These are phyloP conservation scores for Gossypium stocksii DNA, from an alignment of 345 rosid species.

Conservation along the genomic window DNA sequence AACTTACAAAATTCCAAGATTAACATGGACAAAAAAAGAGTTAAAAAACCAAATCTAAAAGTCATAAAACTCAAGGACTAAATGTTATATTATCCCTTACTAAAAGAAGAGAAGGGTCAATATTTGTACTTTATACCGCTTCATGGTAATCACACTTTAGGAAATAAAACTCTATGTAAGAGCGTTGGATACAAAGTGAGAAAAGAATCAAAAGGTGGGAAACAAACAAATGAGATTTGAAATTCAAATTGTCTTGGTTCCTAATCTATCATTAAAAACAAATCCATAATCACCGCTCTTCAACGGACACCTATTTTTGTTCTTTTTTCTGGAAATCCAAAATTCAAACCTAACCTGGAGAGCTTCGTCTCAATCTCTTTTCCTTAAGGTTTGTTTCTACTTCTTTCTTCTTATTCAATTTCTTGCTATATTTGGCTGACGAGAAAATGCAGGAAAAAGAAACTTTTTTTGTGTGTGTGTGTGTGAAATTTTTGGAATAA, in stretches of 20 bases:
- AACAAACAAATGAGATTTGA: slow-evolving; percentile 24
- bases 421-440: background rate
- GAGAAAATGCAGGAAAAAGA: background rate
- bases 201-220: background rate
- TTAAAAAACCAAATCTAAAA: too few species aligned
- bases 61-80: too few species aligned
- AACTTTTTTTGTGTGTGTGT: background rate
- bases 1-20: too few species aligned
- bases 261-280: background rate
- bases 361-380: background rate
- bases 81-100: too few species aligned
- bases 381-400: slow-evolving; percentile 23
- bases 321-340: slow-evolving; percentile 4
- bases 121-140: too few species aligned
- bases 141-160: too few species aligned
- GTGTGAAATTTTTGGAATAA: background rate
- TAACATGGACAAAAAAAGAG: too few species aligned
- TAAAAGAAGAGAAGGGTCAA: too few species aligned
- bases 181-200: background rate
- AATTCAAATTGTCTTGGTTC: slow-evolving; percentile 32
- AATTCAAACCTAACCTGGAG: background rate
- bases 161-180: background rate
- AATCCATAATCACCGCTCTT: slow-evolving; percentile 23
- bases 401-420: background rate
- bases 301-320: slow-evolving; percentile 27